phyloP scores from a whole-genome alignment of 2,329 filamentous ascomycete species.

The Tolypocladium ophioglossoides region DNA sequence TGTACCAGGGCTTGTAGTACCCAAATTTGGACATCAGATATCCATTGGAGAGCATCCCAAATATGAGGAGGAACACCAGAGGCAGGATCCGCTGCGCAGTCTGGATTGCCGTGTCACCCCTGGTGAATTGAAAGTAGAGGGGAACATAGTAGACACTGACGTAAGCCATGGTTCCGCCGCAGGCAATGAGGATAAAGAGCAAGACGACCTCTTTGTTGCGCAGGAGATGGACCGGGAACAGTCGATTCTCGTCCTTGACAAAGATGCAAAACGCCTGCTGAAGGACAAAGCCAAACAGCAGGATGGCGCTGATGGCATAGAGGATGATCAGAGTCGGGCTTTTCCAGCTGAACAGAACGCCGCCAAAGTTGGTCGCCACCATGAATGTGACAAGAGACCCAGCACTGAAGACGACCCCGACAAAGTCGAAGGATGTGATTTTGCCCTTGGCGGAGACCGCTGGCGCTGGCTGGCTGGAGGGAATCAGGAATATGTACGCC shows the following conservation, averaged over 20 bases:
- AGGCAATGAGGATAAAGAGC: conserved; percentile 16
- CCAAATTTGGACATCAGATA: neutral
- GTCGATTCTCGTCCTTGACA: conserved; percentile 6
- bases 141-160: conserved; percentile 36
- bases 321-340: conserved; percentile 29
- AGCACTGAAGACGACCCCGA: conserved; percentile 28
- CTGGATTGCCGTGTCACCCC: conserved; percentile 26
- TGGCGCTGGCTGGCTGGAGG: neutral
- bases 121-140: conserved; percentile 37
- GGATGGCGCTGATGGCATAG: conserved; percentile 28
- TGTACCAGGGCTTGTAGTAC: neutral
- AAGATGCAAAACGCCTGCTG: conserved; percentile 20
- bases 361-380: conserved; percentile 38
- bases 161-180: conserved; percentile 8
- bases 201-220: conserved; percentile 2
- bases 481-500: neutral
- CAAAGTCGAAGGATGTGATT: conserved; percentile 22
- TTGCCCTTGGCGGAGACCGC: neutral
- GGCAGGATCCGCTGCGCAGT: conserved; percentile 30
- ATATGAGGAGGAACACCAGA: conserved; percentile 17
- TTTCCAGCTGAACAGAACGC: conserved; percentile 32
- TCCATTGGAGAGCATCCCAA: neutral
- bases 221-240: conserved; percentile 38
- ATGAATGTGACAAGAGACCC: conserved; percentile 26
- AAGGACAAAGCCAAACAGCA: conserved; percentile 16